Evolutionary conservation across 768 basidiomycete genomes (phyloP).

Genomic region (Lactifluus subvellereus): DNA sequence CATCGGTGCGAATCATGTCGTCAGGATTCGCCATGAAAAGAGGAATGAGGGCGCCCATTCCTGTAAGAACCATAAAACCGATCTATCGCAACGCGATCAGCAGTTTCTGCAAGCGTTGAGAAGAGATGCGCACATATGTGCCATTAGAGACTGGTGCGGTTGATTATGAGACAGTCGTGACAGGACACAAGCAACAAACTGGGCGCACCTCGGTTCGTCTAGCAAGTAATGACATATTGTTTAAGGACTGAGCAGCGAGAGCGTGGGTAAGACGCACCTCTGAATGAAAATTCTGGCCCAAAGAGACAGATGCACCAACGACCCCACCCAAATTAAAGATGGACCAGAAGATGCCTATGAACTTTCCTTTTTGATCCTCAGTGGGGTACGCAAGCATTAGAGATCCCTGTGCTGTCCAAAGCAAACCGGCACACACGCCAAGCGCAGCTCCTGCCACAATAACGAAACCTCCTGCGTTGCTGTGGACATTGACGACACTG

Average conservation of each 20-base stretch:
- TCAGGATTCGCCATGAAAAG: constrained; percentile 65
- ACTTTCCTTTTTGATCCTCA: constrained; percentile 69
- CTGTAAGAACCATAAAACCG: constrained; percentile 65
- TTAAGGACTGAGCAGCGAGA: background rate
- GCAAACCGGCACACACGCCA: constrained; percentile 62
- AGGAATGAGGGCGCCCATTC: constrained; percentile 62
- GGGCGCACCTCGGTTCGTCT: constrained; percentile 33
- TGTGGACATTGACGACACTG: constrained; percentile 68
- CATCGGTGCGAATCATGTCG: constrained; percentile 70
- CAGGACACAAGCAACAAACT: background rate
- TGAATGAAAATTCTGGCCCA: constrained; percentile 65
- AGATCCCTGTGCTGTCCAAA: constrained; percentile 85
- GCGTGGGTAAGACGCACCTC: constrained; percentile 36
- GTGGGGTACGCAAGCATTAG: constrained; percentile 82
- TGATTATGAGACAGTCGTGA: background rate
- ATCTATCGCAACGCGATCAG: constrained; percentile 41
- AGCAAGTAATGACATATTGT: background rate
- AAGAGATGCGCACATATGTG: constrained; percentile 55
- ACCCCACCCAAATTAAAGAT: constrained; percentile 82
- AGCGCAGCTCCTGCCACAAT: constrained; percentile 67
- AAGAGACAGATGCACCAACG: constrained; percentile 68
- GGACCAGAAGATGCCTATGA: constrained; percentile 76
- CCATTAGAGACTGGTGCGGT: constrained; percentile 51
- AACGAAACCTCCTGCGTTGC: constrained; percentile 53
- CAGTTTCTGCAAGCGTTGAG: background rate